Evolutionary conservation across 805 yeast genomes (phyloP).

Genomic region (Hemisphaericaspora nanyangensis): DNA sequence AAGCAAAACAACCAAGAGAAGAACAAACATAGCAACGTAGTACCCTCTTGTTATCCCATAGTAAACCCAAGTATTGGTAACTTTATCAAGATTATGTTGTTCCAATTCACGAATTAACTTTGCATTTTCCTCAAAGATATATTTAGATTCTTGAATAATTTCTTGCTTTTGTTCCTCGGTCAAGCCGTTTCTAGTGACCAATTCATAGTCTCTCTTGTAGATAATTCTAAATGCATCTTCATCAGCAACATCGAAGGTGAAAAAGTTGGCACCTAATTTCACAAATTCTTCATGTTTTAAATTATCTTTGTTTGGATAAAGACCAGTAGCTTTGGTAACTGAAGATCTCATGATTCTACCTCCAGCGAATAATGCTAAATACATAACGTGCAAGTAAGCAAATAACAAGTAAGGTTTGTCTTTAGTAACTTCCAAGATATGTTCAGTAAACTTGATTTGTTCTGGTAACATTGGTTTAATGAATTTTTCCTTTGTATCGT

Average conservation of each 20-base stretch:
- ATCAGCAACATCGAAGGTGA: constrained; percentile 64
- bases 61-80: constrained; percentile 53
- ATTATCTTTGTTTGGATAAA: constrained; percentile 73
- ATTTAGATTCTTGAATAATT: constrained; percentile 63
- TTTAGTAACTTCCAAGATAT: constrained; percentile 49
- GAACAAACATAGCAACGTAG: constrained; percentile 34
- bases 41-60: constrained; percentile 51
- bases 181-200: constrained; percentile 66
- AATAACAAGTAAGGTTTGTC: constrained; percentile 68
- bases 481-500: constrained; percentile 53
- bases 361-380: constrained; percentile 83
- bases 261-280: constrained; percentile 64
- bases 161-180: constrained; percentile 69
- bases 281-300: constrained; percentile 61
- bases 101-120: constrained; percentile 65
- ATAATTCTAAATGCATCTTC: constrained; percentile 59
- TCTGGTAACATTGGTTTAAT: constrained; percentile 52
- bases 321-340: constrained; percentile 59
- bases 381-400: constrained; percentile 83
- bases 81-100: constrained; percentile 54
- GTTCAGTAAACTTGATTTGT: constrained; percentile 60
- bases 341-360: constrained; percentile 71
- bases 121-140: constrained; percentile 61
- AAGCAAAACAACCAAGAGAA: constrained; percentile 28
- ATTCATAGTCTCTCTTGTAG: constrained; percentile 75